Base-by-base conservation (phyloP, 176 grass and related monocot species). In the Avena sativa region DNA sequence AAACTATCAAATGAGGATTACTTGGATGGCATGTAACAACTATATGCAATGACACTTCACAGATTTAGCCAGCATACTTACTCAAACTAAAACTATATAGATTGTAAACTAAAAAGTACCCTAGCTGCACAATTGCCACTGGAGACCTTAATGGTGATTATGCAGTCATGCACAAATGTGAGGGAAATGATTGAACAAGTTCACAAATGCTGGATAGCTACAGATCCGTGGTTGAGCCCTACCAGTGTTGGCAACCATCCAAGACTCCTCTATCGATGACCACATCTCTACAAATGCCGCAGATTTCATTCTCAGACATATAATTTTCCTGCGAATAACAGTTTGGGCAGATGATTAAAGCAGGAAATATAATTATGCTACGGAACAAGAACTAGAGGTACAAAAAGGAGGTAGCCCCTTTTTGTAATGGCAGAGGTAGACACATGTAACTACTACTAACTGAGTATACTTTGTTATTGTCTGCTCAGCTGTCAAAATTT, bases 161-260 rank as follows among this genome's bases (percentile, higher is more conserved):
- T 52, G 9, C 9, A 82, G 16, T 60, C 78, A 83, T 52, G 80
- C 32, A 82, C 12, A 52, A 65, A 55, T 82, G 16, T 48, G 57
- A 40, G 12, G 49, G 61, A 70, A 50, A 28, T 88, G 55, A 85
- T 74, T 2, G 46, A 74, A 74, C 15, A 83, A 81, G 38, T 49
- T 74, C 1, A 65, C 21, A 81, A 76, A 86, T 85, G 6, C 53
- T 64, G 44, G 13, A 81, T 3, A 80, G 79, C 28, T 76, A 61
- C 59, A 62, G 52, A 82, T 83, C 23, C 20, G 21, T 12, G 19
- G 74, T 40, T 32, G 17, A 84, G 14, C 70, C 88, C 25, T 94
- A 96, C 96, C 93, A 98, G 89, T 98, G 92, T 47, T 95, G 74
- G 53, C 96, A 98, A 80, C 86, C 94, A 81, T 98, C 92, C 60